phyloP scores from a whole-genome alignment of 495 filamentous ascomycete genomes.

The Corynascus novoguineensis region DNA sequence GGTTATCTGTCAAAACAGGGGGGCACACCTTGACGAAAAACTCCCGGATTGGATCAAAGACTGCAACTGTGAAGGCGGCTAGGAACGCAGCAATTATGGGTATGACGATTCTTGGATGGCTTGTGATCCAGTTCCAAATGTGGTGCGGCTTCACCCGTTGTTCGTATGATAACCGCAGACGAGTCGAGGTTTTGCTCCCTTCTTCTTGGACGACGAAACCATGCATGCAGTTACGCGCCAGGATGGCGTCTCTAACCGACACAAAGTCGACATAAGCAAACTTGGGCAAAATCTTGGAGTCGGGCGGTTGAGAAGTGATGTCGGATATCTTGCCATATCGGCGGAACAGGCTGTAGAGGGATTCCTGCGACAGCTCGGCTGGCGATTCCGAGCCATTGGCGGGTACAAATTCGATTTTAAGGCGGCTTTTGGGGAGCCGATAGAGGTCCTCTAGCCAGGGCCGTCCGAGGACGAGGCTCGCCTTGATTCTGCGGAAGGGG shows the following conservation, averaged over 20 bases:
- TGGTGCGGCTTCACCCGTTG: slow-evolving; percentile 66
- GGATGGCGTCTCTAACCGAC: slow-evolving; percentile 63
- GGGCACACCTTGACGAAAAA: slow-evolving; percentile 69
- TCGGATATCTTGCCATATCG: slow-evolving; percentile 83
- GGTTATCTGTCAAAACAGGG: too few relatives aligned
- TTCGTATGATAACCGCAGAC: slow-evolving; percentile 75
- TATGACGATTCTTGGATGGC: slow-evolving; percentile 82
- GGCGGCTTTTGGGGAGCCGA: slow-evolving; percentile 64
- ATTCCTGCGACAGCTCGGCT: slow-evolving; percentile 76
- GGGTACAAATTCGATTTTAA: slow-evolving; percentile 80
- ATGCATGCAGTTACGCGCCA: slow-evolving; percentile 91
- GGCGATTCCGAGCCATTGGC: slow-evolving; percentile 50
- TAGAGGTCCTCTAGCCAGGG: slow-evolving; percentile 95
- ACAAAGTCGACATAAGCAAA: slow-evolving; percentile 75
- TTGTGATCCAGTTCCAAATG: slow-evolving; percentile 83
- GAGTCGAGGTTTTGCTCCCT: slow-evolving; percentile 68
- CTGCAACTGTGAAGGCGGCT: slow-evolving; percentile 76
- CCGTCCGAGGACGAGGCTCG: slow-evolving; percentile 67
- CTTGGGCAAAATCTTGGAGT: slow-evolving; percentile 75
- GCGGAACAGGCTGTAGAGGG: slow-evolving; percentile 80
- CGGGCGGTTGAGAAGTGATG: slow-evolving; percentile 69
- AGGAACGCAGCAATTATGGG: slow-evolving; percentile 72
- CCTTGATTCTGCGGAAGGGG: slow-evolving; percentile 65
- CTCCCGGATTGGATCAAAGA: slow-evolving; percentile 89
- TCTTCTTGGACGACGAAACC: slow-evolving; percentile 67